These are phyloP conservation scores for Anethum foeniculum DNA, from an alignment of 140 eudicot genomes.

Conservation along the genomic window DNA sequence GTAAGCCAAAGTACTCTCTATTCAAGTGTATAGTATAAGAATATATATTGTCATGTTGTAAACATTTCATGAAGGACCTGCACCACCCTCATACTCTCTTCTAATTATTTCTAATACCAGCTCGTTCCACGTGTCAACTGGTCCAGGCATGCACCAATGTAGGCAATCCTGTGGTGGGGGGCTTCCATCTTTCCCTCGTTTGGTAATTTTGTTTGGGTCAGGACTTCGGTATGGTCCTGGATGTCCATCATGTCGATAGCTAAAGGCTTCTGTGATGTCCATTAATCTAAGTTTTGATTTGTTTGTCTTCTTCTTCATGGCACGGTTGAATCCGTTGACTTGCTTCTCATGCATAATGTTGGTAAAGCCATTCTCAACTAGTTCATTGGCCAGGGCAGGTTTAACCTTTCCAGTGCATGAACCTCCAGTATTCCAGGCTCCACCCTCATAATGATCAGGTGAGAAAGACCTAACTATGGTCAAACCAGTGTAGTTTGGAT, in stretches of 20 bases:
- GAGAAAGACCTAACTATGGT: constrained; percentile 76
- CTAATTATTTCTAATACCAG: constrained; percentile 62
- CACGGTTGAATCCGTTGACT: constrained; percentile 53
- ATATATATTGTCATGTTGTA: not conserved
- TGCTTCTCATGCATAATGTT: constrained; percentile 82
- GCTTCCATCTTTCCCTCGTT: constrained; percentile 70
- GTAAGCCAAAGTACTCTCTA: not conserved
- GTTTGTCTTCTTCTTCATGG: constrained; percentile 48
- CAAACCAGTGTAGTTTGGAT: constrained; percentile 63
- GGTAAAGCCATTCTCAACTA: constrained; percentile 66
- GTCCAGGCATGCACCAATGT: constrained; percentile 99
- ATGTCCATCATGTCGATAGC: constrained; percentile 90
- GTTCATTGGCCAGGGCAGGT: constrained; percentile 49
- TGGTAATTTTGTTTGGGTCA: constrained; percentile 78
- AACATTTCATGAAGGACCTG: constrained; percentile 16
- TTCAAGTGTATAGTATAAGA: not conserved
- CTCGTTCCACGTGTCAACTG: constrained; percentile 94
- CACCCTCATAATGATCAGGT: constrained; percentile 96
- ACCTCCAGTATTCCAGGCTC: constrained; percentile 96
- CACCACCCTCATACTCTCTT: constrained; percentile 46
- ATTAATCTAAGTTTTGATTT: constrained; percentile 48
- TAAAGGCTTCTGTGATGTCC: constrained; percentile 77
- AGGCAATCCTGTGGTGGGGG: constrained; percentile 98
- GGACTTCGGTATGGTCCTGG: constrained; percentile 91
- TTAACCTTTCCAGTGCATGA: constrained; percentile 86